Evolutionary conservation across 768 basidiomycete genomes (phyloP), one percentile per base, ranked within the genome.

Genomic region (Russula sp.): DNA sequence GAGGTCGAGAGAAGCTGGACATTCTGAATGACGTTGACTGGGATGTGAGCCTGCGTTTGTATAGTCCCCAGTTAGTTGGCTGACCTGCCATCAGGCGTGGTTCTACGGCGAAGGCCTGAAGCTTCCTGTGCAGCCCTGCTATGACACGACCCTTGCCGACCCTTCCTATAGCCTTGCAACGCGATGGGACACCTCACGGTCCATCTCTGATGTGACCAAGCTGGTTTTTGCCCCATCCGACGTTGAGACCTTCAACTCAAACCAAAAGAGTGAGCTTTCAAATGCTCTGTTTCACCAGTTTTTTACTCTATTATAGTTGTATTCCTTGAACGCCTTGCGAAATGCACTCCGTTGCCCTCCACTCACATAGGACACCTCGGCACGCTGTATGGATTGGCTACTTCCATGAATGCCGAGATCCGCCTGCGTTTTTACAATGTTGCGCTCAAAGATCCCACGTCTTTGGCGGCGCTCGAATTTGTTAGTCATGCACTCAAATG

Each of bases 281-380:
- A 35, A 45, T 4, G 41, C 20, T 36, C 3, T 32, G 7, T 18
- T 32, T 36, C 8, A 32, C 14, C 25, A 9, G 9, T 20, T 58
- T 47, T 22, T 39, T 32, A 43, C 42, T 46, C 14, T 42, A 61
- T 39, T 16, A 18, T 69, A 90, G 89, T 90, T 61, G 90, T 86
- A 56, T 94, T 96, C 78, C 81, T 96, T 48, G 88, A 94, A 71
- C 83, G 82, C 47, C 79, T 96, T 6, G 82, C 87, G 64, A 74
- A 82, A n/a, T 83, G 81, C 68, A 42, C 73, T 0, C 71, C 87
- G 0, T 78, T 93, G 18, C 89, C 92, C 0, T 70, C 77, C 1
- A 57, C 77, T 0, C 83, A 90, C 67, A 67, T 91, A 43, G 69
- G 72, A 6, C 79, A 82, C 66, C 83, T 95, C 56, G 88, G 82